Percentiles rank a stretch among this genome's conserved stretches.
Conservation (phyloP, 1,284 basidiomycete genomes). For the Salmacisia buchloeana region DNA sequence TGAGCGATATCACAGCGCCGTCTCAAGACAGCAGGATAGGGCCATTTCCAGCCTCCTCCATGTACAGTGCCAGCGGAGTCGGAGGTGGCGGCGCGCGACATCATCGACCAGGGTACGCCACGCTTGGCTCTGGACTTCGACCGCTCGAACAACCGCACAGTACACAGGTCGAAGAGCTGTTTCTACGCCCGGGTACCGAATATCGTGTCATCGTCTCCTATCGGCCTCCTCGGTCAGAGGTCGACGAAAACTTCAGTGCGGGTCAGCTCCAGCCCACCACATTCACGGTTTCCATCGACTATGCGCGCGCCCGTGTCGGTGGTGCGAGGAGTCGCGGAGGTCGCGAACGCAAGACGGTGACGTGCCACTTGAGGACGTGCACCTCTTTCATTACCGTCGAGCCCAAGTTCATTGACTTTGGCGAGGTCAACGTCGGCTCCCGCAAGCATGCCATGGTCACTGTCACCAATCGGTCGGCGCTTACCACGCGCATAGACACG, state of each 20-base stretch:
- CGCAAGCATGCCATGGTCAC: slow-evolving; percentile 52
- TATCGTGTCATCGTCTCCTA: slow-evolving; percentile 55
- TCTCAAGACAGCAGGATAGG: slow-evolving; percentile 36
- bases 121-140: slow-evolving; percentile 21
- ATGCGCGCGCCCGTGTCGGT: slow-evolving; percentile 40
- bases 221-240: slow-evolving; percentile 49
- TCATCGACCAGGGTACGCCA: slow-evolving; percentile 6
- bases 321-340: slow-evolving; percentile 42
- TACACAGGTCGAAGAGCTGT: slow-evolving; percentile 55
- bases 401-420: slow-evolving; percentile 54
- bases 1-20: slow-evolving; percentile 29
- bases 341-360: slow-evolving; percentile 49
- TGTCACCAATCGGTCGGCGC: slow-evolving; percentile 53
- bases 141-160: slow-evolving; percentile 43
- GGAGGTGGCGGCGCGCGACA: neutral
- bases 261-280: slow-evolving; percentile 51
- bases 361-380: slow-evolving; percentile 53
- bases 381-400: slow-evolving; percentile 54
- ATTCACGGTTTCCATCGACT: slow-evolving; percentile 55
- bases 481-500: slow-evolving; percentile 54
- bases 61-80: slow-evolving; percentile 19
- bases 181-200: slow-evolving; percentile 55
- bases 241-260: slow-evolving; percentile 42
- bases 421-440: slow-evolving; percentile 55
- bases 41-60: slow-evolving; percentile 27